Evolutionary conservation across 2,329 filamentous ascomycete species (phyloP).

Genomic region (Monosporascus cannonballus): DNA sequence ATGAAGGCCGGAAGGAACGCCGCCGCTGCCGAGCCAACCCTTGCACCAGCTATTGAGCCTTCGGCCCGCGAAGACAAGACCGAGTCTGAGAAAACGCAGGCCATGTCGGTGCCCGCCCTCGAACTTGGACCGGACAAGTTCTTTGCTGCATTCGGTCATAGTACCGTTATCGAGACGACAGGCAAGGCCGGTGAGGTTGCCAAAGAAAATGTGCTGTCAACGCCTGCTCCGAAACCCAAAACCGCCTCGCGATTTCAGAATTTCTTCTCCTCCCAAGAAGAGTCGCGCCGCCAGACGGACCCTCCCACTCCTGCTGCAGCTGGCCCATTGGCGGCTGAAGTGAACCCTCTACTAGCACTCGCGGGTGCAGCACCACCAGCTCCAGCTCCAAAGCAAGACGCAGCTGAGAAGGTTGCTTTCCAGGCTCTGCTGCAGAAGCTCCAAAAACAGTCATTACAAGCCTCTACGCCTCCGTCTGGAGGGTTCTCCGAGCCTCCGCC

Average conservation of each 20-base stretch:
- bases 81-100: conserved; percentile 47
- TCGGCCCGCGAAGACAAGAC: conserved; percentile 29
- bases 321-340: conserved; percentile 16
- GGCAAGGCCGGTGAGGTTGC: conserved; percentile 46
- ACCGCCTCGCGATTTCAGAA: conserved; percentile 74
- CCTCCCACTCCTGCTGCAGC: conserved; percentile 37
- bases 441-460: conserved; percentile 47
- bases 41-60: conserved; percentile 25
- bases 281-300: conserved; percentile 42
- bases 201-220: conserved; percentile 26
- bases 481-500: conserved; percentile 22
- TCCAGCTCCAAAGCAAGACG: conserved; percentile 36
- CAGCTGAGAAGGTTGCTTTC: conserved; percentile 79
- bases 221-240: conserved; percentile 45
- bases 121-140: conserved; percentile 72
- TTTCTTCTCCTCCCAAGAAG: conserved; percentile 62
- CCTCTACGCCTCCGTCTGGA: conserved; percentile 37
- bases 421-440: conserved; percentile 77
- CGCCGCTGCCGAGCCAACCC: conserved; percentile 30
- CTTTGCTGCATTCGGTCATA: conserved; percentile 53
- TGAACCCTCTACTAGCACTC: conserved; percentile 24
- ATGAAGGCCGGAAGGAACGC: conserved; percentile 65
- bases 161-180: conserved; percentile 34
- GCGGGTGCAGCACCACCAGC: conserved; percentile 24
- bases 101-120: conserved; percentile 54